Conservation (phyloP, 495 filamentous ascomycete species). For the Schizothecium vesticola region DNA sequence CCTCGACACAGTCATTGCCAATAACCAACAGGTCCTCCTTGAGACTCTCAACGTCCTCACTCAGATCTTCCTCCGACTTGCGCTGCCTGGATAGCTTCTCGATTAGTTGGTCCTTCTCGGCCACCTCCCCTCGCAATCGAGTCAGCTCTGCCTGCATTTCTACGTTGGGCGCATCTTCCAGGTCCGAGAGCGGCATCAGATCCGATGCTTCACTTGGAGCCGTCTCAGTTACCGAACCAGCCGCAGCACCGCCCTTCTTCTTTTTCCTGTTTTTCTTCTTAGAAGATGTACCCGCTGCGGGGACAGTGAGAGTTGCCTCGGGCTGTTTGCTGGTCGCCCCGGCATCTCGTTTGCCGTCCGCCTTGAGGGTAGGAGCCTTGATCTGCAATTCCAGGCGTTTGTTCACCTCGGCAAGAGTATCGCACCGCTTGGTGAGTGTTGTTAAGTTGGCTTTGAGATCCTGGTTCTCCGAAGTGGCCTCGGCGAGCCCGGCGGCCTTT, state of each 20-base stretch:
- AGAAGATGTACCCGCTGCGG: conserved; percentile 13
- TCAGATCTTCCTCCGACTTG: conserved; percentile 71
- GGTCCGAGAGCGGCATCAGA: conserved; percentile 18
- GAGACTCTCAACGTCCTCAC: conserved; percentile 81
- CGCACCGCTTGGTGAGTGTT: conserved; percentile 27
- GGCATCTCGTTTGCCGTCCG: conserved; percentile 28
- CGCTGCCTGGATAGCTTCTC: conserved; percentile 58
- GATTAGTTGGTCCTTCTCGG: conserved; percentile 67
- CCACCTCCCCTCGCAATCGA: conserved; percentile 54
- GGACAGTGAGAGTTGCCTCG: conserved; percentile 15
- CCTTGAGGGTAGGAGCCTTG: conserved; percentile 30
- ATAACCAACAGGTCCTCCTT: conserved; percentile 70
- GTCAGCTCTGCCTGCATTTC: conserved; percentile 39
- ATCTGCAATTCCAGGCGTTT: conserved; percentile 30
- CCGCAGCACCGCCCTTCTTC: conserved; percentile 55
- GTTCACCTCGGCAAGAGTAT: conserved; percentile 28
- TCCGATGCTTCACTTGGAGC: conserved; percentile 27
- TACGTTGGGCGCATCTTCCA: conserved; percentile 20
- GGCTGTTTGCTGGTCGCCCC: conserved; percentile 33
- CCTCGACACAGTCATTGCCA: conserved; percentile 75
- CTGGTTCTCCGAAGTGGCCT: conserved; percentile 22
- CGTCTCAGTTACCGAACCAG: conserved; percentile 18
- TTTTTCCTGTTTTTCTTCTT: conserved; percentile 83
- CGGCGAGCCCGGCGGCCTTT: conserved; percentile 28
- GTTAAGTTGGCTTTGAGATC: conserved; percentile 36